These are phyloP conservation scores for Fraxinus dipetala DNA, from an alignment of 305 asterid genomes.

Conservation along the genomic window DNA sequence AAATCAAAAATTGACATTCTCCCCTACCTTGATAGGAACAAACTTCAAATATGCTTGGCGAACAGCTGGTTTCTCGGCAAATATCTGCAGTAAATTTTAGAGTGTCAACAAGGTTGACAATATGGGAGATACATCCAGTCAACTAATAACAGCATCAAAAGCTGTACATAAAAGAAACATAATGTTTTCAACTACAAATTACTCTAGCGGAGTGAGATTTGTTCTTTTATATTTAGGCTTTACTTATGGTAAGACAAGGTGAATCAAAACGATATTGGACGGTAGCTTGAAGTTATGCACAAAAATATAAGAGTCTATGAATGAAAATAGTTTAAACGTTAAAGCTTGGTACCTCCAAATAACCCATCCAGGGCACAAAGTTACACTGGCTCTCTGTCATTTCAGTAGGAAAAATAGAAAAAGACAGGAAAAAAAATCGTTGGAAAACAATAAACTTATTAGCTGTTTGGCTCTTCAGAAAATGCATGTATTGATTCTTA, in stretches of 20 bases:
- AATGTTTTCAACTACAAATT: constrained; percentile 7
- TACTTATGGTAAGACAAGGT: constrained; percentile 10
- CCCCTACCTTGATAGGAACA: constrained; percentile 69
- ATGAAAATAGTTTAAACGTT: neutral
- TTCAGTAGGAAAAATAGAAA: constrained; percentile 3
- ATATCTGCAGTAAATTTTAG: constrained; percentile 51
- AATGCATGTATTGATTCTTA: neutral
- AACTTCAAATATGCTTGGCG: constrained; percentile 85
- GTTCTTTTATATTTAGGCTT: constrained; percentile 15
- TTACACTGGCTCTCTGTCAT: constrained; percentile 1
- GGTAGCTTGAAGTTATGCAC: constrained; percentile 3
- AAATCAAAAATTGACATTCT: constrained; percentile 1
- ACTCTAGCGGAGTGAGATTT: constrained; percentile 11
- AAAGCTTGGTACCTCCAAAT: neutral
- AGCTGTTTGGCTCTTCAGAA: constrained; percentile 9
- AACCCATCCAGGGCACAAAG: neutral
- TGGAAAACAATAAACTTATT: neutral
- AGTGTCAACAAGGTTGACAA: constrained; percentile 12
- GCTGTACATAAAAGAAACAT: constrained; percentile 8
- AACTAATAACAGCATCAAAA: neutral
- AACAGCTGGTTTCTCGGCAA: constrained; percentile 98
- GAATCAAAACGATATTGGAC: constrained; percentile 1
- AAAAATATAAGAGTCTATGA: neutral
- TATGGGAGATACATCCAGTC: constrained; percentile 2
- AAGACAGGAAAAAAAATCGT: neutral